A percentile compares a stretch with the other conserved stretches of the same genome.
Evolutionary conservation across 805 yeast species (phyloP).

Genomic region (Candida endomychidarum): DNA sequence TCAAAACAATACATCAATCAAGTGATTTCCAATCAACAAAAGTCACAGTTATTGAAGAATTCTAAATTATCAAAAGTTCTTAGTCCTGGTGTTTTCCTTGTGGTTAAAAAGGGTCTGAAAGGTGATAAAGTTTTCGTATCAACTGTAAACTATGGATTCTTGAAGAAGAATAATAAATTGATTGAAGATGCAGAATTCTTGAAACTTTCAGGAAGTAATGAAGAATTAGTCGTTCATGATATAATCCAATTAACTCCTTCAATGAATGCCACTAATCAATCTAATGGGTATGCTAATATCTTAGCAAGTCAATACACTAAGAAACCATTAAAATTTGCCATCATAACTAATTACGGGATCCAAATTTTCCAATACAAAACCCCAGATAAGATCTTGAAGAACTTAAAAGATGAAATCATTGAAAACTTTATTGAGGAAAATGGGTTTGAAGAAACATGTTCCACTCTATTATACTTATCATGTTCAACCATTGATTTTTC

Average conservation of each 20-base stretch:
- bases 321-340: constrained; percentile 69
- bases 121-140: constrained; percentile 63
- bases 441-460: constrained; percentile 88
- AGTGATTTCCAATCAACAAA: constrained; percentile 40
- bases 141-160: constrained; percentile 81
- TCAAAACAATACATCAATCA: constrained; percentile 41
- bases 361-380: constrained; percentile 75
- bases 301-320: constrained; percentile 82
- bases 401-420: constrained; percentile 64
- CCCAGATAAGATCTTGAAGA: constrained; percentile 74
- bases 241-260: constrained; percentile 69
- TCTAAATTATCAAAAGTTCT: constrained; percentile 60
- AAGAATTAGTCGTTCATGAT: constrained; percentile 54
- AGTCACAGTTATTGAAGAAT: constrained; percentile 58
- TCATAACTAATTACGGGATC: constrained; percentile 77
- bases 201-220: constrained; percentile 15
- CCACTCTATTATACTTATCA: constrained; percentile 81
- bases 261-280: constrained; percentile 69
- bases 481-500: constrained; percentile 59
- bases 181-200: constrained; percentile 81
- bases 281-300: constrained; percentile 81
- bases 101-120: constrained; percentile 51
- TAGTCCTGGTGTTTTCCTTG: constrained; percentile 85
- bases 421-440: constrained; percentile 71
- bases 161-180: constrained; percentile 68